These are phyloP conservation scores for Evansstolkia leycettana DNA, from an alignment of 495 filamentous ascomycete genomes.

Conservation along the genomic window DNA sequence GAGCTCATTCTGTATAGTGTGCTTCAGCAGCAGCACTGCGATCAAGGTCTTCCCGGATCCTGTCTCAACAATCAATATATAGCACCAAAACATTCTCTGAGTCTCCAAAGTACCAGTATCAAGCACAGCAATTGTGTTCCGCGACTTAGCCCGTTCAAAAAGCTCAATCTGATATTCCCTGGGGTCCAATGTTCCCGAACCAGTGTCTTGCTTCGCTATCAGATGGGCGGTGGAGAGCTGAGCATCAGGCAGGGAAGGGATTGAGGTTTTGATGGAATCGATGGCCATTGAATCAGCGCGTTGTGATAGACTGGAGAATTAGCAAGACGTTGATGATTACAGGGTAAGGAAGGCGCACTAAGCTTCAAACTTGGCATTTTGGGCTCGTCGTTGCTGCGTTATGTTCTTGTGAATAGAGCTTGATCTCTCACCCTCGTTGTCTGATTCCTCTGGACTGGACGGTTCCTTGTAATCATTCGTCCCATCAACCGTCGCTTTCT, in stretches of 20 bases:
- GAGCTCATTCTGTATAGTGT: conserved; percentile 68
- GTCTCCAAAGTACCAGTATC: conserved; percentile 54
- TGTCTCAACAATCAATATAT: conserved; percentile 14
- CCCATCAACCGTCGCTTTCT: not conserved
- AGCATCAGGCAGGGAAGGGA: conserved; percentile 6
- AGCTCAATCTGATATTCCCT: conserved; percentile 89
- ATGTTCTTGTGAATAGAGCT: conserved; percentile 17
- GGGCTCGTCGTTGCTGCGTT: conserved; percentile 33
- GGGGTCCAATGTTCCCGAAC: conserved; percentile 47
- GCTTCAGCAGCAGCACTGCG: conserved; percentile 72
- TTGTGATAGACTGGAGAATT: conserved; percentile 24
- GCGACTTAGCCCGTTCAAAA: conserved; percentile 74
- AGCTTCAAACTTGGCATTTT: conserved; percentile 41
- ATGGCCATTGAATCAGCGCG: conserved; percentile 20
- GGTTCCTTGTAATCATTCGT: conserved; percentile 2
- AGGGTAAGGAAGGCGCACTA: conserved; percentile 24
- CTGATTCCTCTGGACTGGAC: conserved; percentile 16
- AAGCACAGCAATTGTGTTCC: conserved; percentile 92
- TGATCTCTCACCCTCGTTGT: conserved; percentile 19
- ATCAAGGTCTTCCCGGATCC: conserved; percentile 97
- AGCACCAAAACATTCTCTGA: not conserved
- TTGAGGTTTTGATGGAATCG: conserved; percentile 16
- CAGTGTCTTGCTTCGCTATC: conserved; percentile 28
- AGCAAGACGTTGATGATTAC: not conserved
- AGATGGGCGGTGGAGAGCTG: conserved; percentile 30